These are phyloP conservation scores for Saxispiralis lemnorum DNA, from an alignment of 495 filamentous ascomycete species.

Conservation along the genomic window DNA sequence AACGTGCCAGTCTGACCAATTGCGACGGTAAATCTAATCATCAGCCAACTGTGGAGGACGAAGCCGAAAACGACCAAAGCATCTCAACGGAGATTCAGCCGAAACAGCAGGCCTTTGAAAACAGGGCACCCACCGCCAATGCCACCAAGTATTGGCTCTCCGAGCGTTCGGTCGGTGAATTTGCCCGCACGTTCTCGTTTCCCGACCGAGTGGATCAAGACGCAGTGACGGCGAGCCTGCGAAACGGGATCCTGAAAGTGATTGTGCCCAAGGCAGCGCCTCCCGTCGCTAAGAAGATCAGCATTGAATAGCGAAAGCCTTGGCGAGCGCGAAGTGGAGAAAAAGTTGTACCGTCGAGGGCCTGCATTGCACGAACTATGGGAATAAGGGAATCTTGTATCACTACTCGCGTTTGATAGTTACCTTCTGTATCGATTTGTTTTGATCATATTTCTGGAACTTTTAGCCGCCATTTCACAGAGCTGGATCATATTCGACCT, in stretches of 20 bases:
- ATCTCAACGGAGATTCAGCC: constrained; percentile 10
- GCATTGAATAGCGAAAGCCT: constrained; percentile 34
- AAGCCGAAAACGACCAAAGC: constrained; percentile 15
- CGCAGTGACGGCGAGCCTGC: constrained; percentile 51
- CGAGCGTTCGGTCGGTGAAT: constrained; percentile 67
- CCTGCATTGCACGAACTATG: no score
- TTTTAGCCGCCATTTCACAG: no score
- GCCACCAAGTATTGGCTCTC: constrained; percentile 50
- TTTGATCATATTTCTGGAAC: no score
- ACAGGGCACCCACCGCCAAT: constrained; percentile 13
- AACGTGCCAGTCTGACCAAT: constrained; percentile 11
- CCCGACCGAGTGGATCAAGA: constrained; percentile 59
- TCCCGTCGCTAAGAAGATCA: constrained; percentile 34
- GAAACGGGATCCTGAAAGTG: constrained; percentile 56
- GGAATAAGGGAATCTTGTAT: no score
- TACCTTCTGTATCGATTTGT: not conserved
- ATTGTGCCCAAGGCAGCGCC: constrained; percentile 59
- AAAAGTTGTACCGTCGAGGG: no score
- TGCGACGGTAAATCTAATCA: constrained; percentile 25
- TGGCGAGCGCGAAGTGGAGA: no score
- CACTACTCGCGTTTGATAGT: not conserved
- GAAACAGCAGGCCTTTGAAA: not conserved
- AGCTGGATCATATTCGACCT: no score
- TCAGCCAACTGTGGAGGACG: constrained; percentile 53
- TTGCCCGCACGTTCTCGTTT: constrained; percentile 66